A percentile compares a stretch with the other conserved stretches of the same genome.
phyloP scores from a whole-genome alignment of 768 basidiomycete genomes.

The Clavulina sp. region DNA sequence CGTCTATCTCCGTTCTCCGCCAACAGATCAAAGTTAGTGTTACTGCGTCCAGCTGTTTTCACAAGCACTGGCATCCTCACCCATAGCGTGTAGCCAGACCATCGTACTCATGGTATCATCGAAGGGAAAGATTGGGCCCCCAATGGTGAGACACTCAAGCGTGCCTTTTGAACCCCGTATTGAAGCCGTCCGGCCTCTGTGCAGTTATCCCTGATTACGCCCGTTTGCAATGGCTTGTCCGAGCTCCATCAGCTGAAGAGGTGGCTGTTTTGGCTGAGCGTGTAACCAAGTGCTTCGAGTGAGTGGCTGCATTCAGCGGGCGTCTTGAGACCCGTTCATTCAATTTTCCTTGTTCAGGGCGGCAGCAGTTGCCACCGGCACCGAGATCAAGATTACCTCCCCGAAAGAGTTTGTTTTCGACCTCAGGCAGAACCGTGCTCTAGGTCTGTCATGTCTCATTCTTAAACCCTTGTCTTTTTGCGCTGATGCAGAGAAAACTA shows the following conservation, averaged over 20 bases:
- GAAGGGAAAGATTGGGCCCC: conserved; percentile 48
- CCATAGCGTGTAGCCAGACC: too few relatives aligned
- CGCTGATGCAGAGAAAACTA: background rate
- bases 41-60: too few relatives aligned
- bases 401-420: conserved; percentile 27
- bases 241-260: conserved; percentile 50
- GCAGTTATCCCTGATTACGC: conserved; percentile 63
- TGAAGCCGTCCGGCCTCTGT: background rate
- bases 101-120: conserved; percentile 64
- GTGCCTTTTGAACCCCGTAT: too few relatives aligned
- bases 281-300: conserved; percentile 60
- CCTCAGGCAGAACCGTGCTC: conserved; percentile 46
- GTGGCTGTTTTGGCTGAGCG: conserved; percentile 38
- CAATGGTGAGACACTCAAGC: too few relatives aligned
- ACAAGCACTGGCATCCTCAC: too few relatives aligned
- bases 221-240: conserved; percentile 52
- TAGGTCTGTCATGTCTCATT: conserved; percentile 34
- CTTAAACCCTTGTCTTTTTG: conserved; percentile 4
- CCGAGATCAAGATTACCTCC: conserved; percentile 35
- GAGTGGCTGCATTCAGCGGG: conserved; percentile 15
- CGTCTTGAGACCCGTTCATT: background rate
- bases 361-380: conserved; percentile 35
- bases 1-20: conserved; percentile 56
- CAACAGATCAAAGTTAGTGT: conserved; percentile 48
- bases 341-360: conserved; percentile 8